Evolutionary conservation across 2,329 filamentous ascomycete genomes (phyloP).

Genomic region (Aspergillus ochraceoroseus): DNA sequence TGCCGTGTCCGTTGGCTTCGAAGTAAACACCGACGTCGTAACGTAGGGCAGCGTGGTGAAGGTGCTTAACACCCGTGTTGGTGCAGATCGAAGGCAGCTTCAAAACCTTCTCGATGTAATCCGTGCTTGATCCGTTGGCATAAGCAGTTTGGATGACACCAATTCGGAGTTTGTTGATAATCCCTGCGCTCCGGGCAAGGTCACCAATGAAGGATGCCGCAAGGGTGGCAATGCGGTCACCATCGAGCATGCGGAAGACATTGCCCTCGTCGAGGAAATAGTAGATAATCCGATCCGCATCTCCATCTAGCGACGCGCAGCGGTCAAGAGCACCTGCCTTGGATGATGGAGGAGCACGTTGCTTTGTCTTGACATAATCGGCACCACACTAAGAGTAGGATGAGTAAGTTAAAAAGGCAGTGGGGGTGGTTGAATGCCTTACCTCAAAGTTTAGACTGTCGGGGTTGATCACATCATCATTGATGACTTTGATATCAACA

Average conservation of each 20-base stretch:
- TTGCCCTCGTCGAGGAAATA: constrained; percentile 82
- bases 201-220: constrained; percentile 91
- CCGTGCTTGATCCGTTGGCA: constrained; percentile 90
- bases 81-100: constrained; percentile 89
- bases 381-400: constrained; percentile 66
- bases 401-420: constrained; percentile 10
- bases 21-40: constrained; percentile 98
- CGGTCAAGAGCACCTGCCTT: constrained; percentile 71
- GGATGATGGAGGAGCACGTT: constrained; percentile 78
- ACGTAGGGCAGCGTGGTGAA: constrained; percentile 92
- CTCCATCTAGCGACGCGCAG: constrained; percentile 87
- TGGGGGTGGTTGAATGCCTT: constrained; percentile 29
- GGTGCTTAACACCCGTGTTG: constrained; percentile 91
- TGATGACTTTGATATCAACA: constrained; percentile 79
- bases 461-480: constrained; percentile 86
- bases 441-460: constrained; percentile 86
- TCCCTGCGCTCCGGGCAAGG: constrained; percentile 71
- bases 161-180: constrained; percentile 76
- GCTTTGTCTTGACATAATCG: constrained; percentile 95
- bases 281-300: constrained; percentile 92
- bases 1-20: constrained; percentile 96
- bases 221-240: constrained; percentile 92
- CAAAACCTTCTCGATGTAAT: constrained; percentile 82
- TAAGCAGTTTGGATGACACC: constrained; percentile 97
- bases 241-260: constrained; percentile 87